A percentile compares a stretch with the other conserved stretches of the same genome.
Evolutionary conservation across 192 early-diverging fungal genomes (phyloP).

Genomic region (Thoreauomyces humboldtii): DNA sequence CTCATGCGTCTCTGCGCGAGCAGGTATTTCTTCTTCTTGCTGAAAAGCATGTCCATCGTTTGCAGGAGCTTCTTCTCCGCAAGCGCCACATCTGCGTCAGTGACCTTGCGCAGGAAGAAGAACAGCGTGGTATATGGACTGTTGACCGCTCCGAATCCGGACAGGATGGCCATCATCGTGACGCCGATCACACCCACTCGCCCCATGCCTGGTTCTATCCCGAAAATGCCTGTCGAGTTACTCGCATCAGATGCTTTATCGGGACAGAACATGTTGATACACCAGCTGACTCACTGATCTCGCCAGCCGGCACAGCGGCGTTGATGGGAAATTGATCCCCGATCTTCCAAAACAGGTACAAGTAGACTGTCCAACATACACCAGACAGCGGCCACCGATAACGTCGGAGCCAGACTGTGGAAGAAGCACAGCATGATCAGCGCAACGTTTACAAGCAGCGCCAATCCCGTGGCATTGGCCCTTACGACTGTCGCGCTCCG

Average conservation of each 20-base stretch:
- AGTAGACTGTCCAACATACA: slow-evolving; percentile 26
- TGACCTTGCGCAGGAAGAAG: slow-evolving; percentile 70
- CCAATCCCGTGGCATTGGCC: background rate
- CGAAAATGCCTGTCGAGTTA: slow-evolving; percentile 10
- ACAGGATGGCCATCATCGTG: slow-evolving; percentile 87
- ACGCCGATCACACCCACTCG: slow-evolving; percentile 88
- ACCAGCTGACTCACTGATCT: background rate
- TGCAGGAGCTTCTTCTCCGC: slow-evolving; percentile 74
- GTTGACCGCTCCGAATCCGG: slow-evolving; percentile 93
- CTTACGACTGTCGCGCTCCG: slow-evolving; percentile 31
- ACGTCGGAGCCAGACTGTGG: slow-evolving; percentile 14
- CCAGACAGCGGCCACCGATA: slow-evolving; percentile 20
- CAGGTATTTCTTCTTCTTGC: slow-evolving; percentile 67
- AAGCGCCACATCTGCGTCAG: slow-evolving; percentile 52
- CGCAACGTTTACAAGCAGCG: background rate
- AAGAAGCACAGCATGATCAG: no score
- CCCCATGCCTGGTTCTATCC: slow-evolving; percentile 61
- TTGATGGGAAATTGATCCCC: slow-evolving; percentile 35
- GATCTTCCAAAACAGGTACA: slow-evolving; percentile 36
- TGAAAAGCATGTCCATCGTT: slow-evolving; percentile 65
- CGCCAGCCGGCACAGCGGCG: background rate
- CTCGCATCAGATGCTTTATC: background rate
- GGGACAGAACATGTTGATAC: background rate
- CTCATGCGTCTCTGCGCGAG: slow-evolving; percentile 19
- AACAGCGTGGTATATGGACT: slow-evolving; percentile 83